These are phyloP conservation scores for Sporothrix curviconia DNA, from an alignment of 2,329 filamentous ascomycete genomes.

Conservation along the genomic window DNA sequence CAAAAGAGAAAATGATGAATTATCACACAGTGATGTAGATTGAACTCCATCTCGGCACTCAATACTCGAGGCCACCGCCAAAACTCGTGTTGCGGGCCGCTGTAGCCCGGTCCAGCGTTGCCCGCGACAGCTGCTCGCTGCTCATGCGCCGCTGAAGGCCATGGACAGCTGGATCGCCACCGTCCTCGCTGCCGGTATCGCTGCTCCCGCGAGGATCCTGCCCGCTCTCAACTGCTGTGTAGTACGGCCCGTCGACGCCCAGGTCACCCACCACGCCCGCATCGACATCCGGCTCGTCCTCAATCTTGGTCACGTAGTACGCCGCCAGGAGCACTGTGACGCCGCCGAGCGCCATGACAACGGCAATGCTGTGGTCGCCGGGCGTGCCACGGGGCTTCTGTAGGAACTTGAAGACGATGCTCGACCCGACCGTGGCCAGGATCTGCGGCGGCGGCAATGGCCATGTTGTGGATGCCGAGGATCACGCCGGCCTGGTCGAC, in stretches of 20 bases:
- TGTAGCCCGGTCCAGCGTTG: constrained; percentile 40
- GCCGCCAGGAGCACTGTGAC: constrained; percentile 71
- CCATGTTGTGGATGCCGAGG: constrained; percentile 91
- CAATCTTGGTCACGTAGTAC: constrained; percentile 61
- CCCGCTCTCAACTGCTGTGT: constrained; percentile 1
- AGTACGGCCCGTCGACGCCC: constrained; percentile 36
- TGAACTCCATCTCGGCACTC: neutral
- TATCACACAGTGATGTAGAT: neutral
- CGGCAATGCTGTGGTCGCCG: constrained; percentile 79
- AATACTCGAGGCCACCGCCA: constrained; percentile 41
- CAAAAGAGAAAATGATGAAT: neutral
- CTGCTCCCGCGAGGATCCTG: constrained; percentile 5
- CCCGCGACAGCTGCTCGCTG: constrained; percentile 35
- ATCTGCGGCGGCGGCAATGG: constrained; percentile 88
- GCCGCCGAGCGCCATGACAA: constrained; percentile 80
- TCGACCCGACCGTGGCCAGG: constrained; percentile 77
- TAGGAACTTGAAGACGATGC: constrained; percentile 73
- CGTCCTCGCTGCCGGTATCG: neutral
- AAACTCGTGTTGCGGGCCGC: constrained; percentile 45
- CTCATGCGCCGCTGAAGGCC: constrained; percentile 34
- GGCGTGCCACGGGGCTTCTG: constrained; percentile 82
- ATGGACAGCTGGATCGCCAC: neutral
- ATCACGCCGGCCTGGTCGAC: constrained; percentile 81
- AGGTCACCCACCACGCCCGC: constrained; percentile 30
- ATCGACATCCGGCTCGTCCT: constrained; percentile 55